Evolutionary conservation across 805 yeast genomes (phyloP).

Genomic region (Wickerhamomyces alni): DNA sequence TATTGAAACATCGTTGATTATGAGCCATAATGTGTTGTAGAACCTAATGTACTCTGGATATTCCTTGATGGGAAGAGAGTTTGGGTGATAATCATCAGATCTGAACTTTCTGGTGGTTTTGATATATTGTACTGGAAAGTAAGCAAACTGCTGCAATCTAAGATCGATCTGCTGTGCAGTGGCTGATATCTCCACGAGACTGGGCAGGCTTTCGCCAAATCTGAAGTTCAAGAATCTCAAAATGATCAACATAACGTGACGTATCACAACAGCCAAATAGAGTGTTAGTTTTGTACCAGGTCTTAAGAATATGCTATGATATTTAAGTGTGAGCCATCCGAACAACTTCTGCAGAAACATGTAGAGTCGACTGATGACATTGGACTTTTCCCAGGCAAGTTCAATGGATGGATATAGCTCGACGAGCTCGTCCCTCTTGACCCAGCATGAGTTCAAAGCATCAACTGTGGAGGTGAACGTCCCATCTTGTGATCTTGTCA

Average conservation of each 20-base stretch:
- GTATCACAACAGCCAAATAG: slow-evolving; percentile 5
- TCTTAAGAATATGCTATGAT: slow-evolving; percentile 5
- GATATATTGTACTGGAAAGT: slow-evolving; percentile 73
- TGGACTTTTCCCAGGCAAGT: slow-evolving; percentile 7
- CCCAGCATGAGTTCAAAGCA: slow-evolving; percentile 16
- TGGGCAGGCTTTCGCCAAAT: slow-evolving; percentile 15
- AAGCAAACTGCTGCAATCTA: slow-evolving; percentile 67
- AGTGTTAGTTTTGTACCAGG: slow-evolving; percentile 9
- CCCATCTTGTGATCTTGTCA: slow-evolving; percentile 6
- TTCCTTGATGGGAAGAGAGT: slow-evolving; percentile 36
- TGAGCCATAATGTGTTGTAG: slow-evolving; percentile 85
- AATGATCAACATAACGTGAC: slow-evolving; percentile 12
- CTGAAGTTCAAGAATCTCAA: slow-evolving; percentile 25
- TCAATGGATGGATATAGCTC: slow-evolving; percentile 10
- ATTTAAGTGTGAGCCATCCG: background rate
- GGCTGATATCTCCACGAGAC: slow-evolving; percentile 42
- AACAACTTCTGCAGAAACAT: background rate
- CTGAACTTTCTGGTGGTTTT: slow-evolving; percentile 33
- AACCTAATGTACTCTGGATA: slow-evolving; percentile 66
- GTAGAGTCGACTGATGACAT: slow-evolving; percentile 1
- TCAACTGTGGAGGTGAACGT: slow-evolving; percentile 8
- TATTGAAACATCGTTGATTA: slow-evolving; percentile 71
- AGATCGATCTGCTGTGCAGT: slow-evolving; percentile 76
- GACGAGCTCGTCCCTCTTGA: slow-evolving; percentile 8
- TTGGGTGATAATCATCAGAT: slow-evolving; percentile 19